A percentile compares a stretch with the other conserved stretches of the same genome.
Evolutionary conservation across 106 monocot genomes (phyloP).

Genomic region (Allium fistulosum): DNA sequence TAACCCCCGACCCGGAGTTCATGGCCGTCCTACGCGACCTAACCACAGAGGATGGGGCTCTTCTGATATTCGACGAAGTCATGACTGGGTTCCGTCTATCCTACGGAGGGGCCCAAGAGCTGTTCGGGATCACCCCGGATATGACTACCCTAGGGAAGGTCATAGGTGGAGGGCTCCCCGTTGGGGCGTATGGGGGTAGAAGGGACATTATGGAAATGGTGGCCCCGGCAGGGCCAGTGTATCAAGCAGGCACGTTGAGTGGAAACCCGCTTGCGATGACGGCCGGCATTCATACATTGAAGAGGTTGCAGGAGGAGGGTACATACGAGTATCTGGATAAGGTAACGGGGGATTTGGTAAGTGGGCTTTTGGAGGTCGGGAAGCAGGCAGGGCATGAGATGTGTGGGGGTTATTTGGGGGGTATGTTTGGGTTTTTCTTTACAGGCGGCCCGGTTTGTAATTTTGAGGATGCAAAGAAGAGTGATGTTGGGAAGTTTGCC

Average conservation of each 20-base stretch:
- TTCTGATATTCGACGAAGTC: conserved; percentile 91
- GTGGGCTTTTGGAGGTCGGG: conserved; percentile 36
- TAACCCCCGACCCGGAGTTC: conserved; percentile 54
- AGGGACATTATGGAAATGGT: conserved; percentile 95
- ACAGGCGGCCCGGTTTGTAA: conserved; percentile 33
- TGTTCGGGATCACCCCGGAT: conserved; percentile 72
- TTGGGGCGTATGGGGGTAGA: conserved; percentile 89
- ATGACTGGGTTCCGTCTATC: conserved; percentile 92
- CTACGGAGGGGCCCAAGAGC: conserved; percentile 90
- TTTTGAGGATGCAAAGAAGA: conserved; percentile 64
- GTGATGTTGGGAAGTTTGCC: conserved; percentile 52
- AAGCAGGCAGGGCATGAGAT: conserved; percentile 41
- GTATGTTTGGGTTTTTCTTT: conserved; percentile 69
- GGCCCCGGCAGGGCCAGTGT: conserved; percentile 85
- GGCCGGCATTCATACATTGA: conserved; percentile 59
- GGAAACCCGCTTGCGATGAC: conserved; percentile 69
- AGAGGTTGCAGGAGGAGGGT: conserved; percentile 34
- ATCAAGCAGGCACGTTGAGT: conserved; percentile 65
- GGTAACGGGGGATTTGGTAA: conserved; percentile 41
- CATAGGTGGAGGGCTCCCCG: conserved; percentile 88
- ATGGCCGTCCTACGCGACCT: conserved; percentile 49
- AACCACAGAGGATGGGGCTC: conserved; percentile 50
- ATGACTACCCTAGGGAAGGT: conserved; percentile 83
- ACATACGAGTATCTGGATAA: conserved; percentile 45
- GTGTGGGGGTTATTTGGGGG: conserved; percentile 35